These are phyloP conservation scores for Aspergillus glaucus DNA, from an alignment of 2,329 filamentous ascomycete species.

Conservation along the genomic window DNA sequence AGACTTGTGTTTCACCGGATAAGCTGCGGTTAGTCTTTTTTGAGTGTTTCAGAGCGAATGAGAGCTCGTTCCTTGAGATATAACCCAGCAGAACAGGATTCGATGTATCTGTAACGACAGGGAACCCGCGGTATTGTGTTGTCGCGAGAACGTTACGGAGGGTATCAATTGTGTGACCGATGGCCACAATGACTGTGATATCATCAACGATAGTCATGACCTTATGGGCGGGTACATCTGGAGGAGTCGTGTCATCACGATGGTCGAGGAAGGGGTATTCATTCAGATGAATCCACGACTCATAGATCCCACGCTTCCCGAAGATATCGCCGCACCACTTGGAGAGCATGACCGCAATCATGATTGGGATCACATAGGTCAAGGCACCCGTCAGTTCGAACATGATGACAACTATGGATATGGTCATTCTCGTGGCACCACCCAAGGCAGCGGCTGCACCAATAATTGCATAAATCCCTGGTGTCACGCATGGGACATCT, in stretches of 20 bases:
- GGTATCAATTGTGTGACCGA: conserved; percentile 76
- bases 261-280: conserved; percentile 95
- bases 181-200: conserved; percentile 77
- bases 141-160: conserved; percentile 64
- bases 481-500: conserved; percentile 81
- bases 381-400: conserved; percentile 96
- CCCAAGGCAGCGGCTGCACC: conserved; percentile 91
- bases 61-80: conserved; percentile 84
- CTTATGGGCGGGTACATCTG: conserved; percentile 76
- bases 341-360: conserved; percentile 96
- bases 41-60: conserved; percentile 67
- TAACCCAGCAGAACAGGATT: conserved; percentile 82
- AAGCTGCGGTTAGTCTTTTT: conserved; percentile 46
- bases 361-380: conserved; percentile 94
- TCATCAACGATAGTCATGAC: conserved; percentile 93
- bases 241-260: conserved; percentile 68
- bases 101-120: conserved; percentile 72
- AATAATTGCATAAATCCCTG: conserved; percentile 93
- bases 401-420: conserved; percentile 98
- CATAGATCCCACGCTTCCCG: conserved; percentile 88
- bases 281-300: conserved; percentile 94
- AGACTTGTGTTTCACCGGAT: conserved; percentile 66
- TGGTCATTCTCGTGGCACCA: conserved; percentile 91
- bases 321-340: conserved; percentile 99
- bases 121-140: conserved; percentile 83